These are phyloP conservation scores for Saposhnikovia divaricata DNA, from an alignment of 129 eudicot genomes.

Conservation along the genomic window DNA sequence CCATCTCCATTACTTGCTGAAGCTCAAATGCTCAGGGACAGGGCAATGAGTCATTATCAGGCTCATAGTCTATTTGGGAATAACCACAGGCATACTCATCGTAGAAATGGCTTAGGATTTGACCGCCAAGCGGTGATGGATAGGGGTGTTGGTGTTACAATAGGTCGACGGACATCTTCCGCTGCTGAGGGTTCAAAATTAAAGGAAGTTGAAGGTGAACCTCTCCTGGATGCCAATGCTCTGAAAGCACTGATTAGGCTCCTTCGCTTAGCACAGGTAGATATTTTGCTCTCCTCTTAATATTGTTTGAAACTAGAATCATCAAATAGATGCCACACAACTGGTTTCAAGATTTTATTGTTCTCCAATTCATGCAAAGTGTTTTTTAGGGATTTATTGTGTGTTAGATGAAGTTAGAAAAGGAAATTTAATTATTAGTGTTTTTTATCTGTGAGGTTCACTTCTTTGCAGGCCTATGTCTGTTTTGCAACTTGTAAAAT, in stretches of 20 bases:
- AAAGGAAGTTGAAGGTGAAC: constrained; percentile 95
- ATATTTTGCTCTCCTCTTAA: not conserved
- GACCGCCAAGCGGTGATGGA: constrained; percentile 80
- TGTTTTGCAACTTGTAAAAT: not conserved
- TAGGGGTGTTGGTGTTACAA: constrained; percentile 87
- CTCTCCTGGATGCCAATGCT: constrained; percentile 83
- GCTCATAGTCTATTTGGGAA: constrained; percentile 95
- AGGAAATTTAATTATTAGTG: not conserved
- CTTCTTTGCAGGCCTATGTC: not conserved
- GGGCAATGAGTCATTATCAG: constrained; percentile 99
- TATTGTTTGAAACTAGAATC: not conserved
- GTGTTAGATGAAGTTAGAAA: not conserved
- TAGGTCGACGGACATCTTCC: constrained; percentile 59
- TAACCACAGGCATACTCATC: constrained; percentile 55
- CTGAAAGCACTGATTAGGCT: constrained; percentile 79
- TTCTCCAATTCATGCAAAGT: not conserved
- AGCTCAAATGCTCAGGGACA: constrained; percentile 98
- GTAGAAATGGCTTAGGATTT: constrained; percentile 77
- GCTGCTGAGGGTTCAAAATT: constrained; percentile 57
- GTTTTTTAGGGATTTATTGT: not conserved
- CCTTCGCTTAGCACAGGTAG: constrained; percentile 79
- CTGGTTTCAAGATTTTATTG: not conserved
- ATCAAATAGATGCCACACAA: not conserved
- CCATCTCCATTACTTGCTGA: constrained; percentile 98
- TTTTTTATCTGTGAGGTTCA: not conserved